Base-by-base conservation (phyloP, 441 rosid genomes). In the Isatis lusitanica region DNA sequence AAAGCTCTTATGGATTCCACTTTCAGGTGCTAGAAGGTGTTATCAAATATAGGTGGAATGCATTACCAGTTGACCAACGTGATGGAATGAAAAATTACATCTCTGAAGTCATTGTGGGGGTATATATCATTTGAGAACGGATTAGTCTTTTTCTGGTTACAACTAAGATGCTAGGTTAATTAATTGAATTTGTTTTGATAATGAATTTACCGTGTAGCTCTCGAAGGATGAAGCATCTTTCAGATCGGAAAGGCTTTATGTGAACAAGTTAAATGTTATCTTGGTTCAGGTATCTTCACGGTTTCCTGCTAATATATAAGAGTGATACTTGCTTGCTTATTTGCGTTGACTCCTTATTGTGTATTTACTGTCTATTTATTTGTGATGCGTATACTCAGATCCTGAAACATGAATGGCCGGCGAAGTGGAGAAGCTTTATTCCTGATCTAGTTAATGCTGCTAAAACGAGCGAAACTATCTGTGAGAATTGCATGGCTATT, bases 51-150 rank as follows among this genome's bases (percentile, higher is more conserved):
- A 88, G 98, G 74, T 96, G 99, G 99, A 96, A 96, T 79, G 99
- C 97, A 3, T 84, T 96, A 80, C 99, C 99, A 12, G 95, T 80
- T 72, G 96, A 90, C 68, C 99, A 96, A 73, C 87, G 99, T 52
- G 99, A 96, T 86, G 98, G 99, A 62, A 96, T 96, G 98, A 96
- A 90, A 87, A 96, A 96, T 78, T 94, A 96, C 77, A 96, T 96
- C 73, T 96, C 98, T 35, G 99, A 94, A 84, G 95, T 96, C 73
- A 96, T 96, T 67, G 99, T 94, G 46, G 98, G 90, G 97, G 99
- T 96, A 84, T 74, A 31, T 39, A 18, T 60, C 70, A 56, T 44
- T 36, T 42, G 31, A 31, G 1, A 50, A 6, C 11, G 31, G 24
- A 3, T 47, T 53, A 15, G 2, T 4, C 18, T 74, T 56, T 62